Percentiles rank a stretch among this genome's conserved stretches.
Conservation (phyloP, 306 rosid species). For the Morella rubra region DNA sequence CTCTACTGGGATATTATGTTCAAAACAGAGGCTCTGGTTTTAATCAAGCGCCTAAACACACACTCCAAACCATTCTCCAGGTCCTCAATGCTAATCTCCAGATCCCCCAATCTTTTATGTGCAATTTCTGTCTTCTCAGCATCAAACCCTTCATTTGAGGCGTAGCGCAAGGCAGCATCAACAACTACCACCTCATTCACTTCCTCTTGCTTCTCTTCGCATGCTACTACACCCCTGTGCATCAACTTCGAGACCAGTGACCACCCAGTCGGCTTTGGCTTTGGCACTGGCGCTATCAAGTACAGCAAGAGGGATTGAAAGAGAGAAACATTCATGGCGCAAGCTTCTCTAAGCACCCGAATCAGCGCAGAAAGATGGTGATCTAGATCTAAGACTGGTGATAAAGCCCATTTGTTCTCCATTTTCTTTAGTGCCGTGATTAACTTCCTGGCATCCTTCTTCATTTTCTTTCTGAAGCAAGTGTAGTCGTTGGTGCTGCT, state of each 20-base stretch:
- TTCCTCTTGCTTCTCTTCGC: slow-evolving; percentile 34
- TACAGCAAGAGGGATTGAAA: slow-evolving; percentile 46
- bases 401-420: slow-evolving; percentile 37
- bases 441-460: slow-evolving; percentile 51
- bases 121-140: slow-evolving; percentile 33
- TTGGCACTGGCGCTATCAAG: slow-evolving; percentile 33
- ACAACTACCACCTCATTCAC: slow-evolving; percentile 48
- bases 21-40: slow-evolving; percentile 55
- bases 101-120: slow-evolving; percentile 39
- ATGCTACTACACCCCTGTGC: slow-evolving; percentile 35
- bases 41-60: slow-evolving; percentile 57
- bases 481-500: slow-evolving; percentile 38
- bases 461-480: slow-evolving; percentile 49
- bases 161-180: slow-evolving; percentile 30
- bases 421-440: slow-evolving; percentile 38
- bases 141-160: slow-evolving; percentile 17
- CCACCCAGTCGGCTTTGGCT: slow-evolving; percentile 41
- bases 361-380: slow-evolving; percentile 29
- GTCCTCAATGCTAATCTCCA: slow-evolving; percentile 49
- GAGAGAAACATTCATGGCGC: slow-evolving; percentile 29
- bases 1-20: slow-evolving; percentile 53
- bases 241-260: slow-evolving; percentile 45
- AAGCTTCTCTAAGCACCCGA: slow-evolving; percentile 37
- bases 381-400: slow-evolving; percentile 30
- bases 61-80: slow-evolving; percentile 55